Conservation (phyloP, 225 moss, liverwort and hornwort species). For the Neckera pumila region DNA sequence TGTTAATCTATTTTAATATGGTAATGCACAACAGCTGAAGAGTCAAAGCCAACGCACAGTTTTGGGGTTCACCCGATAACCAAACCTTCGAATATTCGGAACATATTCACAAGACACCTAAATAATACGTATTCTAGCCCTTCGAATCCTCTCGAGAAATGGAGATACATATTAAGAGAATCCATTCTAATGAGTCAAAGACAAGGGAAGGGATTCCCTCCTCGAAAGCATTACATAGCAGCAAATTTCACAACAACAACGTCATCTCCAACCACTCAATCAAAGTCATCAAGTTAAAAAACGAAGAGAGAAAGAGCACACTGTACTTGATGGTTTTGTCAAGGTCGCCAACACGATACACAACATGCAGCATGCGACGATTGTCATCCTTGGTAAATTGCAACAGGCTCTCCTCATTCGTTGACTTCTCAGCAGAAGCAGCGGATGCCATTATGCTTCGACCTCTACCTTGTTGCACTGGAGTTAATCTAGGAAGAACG, state of each 20-base stretch:
- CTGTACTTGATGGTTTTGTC: constrained; percentile 95
- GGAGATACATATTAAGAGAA: neutral
- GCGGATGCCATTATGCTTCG: constrained; percentile 63
- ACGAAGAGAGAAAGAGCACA: neutral
- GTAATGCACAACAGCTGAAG: neutral
- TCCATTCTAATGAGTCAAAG: neutral
- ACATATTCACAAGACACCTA: neutral
- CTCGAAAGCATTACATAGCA: neutral
- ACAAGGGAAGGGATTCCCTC: neutral
- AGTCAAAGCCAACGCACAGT: neutral
- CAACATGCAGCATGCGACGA: constrained; percentile 88
- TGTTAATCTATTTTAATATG: neutral
- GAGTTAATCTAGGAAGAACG: constrained; percentile 15
- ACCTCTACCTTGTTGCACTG: constrained; percentile 16
- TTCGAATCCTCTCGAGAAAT: neutral
- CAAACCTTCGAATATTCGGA: neutral
- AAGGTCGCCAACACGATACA: constrained; percentile 92
- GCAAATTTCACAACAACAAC: neutral
- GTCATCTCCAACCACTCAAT: neutral
- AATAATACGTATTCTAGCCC: too few species aligned
- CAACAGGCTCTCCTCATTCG: constrained; percentile 42
- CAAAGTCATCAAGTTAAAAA: neutral
- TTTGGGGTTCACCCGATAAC: neutral
- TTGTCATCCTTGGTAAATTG: constrained; percentile 68
- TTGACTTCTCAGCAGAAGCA: constrained; percentile 33